Conservation (phyloP, 1,284 basidiomycete species). For the Papiliotrema laurentii region DNA sequence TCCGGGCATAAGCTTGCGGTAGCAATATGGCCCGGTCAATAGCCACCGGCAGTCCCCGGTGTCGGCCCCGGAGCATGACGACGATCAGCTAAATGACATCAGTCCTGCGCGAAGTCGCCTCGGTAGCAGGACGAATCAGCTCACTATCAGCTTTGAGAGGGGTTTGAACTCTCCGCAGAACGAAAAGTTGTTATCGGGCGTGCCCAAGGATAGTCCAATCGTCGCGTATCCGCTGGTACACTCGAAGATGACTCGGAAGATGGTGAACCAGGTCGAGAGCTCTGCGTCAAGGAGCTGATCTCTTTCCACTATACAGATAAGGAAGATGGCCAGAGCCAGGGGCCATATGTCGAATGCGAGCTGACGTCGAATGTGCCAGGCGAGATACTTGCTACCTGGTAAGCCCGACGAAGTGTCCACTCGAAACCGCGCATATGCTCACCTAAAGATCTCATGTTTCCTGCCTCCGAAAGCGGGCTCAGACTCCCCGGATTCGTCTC, state of each 20-base stretch:
- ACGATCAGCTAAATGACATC: slow-evolving; percentile 25
- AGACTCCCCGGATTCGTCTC: slow-evolving; percentile 11
- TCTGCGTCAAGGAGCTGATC: slow-evolving; percentile 22
- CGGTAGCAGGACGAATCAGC: slow-evolving; percentile 1
- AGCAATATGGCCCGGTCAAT: slow-evolving; percentile 6
- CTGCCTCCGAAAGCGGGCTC: slow-evolving; percentile 23
- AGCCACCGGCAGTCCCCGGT: slow-evolving; percentile 7
- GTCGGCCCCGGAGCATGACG: slow-evolving; percentile 36
- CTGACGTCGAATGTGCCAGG: slow-evolving; percentile 34
- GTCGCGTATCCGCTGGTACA: slow-evolving; percentile 33
- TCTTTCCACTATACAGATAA: slow-evolving; percentile 34
- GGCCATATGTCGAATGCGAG: slow-evolving; percentile 42
- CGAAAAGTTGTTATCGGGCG: slow-evolving; percentile 35
- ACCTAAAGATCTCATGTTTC: slow-evolving; percentile 24
- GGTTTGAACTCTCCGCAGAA: slow-evolving; percentile 36
- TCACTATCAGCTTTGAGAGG: slow-evolving; percentile 38
- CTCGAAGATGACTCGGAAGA: slow-evolving; percentile 35
- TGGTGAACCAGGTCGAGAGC: slow-evolving; percentile 25
- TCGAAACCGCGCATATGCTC: not conserved
- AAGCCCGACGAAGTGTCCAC: not conserved
- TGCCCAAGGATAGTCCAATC: slow-evolving; percentile 31
- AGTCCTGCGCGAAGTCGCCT: not conserved
- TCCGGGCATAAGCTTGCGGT: not conserved
- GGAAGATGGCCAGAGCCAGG: slow-evolving; percentile 25
- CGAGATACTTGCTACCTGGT: slow-evolving; percentile 31